These are phyloP conservation scores for Aquilaria yunnanensis DNA, from an alignment of 345 rosid species.

Conservation along the genomic window DNA sequence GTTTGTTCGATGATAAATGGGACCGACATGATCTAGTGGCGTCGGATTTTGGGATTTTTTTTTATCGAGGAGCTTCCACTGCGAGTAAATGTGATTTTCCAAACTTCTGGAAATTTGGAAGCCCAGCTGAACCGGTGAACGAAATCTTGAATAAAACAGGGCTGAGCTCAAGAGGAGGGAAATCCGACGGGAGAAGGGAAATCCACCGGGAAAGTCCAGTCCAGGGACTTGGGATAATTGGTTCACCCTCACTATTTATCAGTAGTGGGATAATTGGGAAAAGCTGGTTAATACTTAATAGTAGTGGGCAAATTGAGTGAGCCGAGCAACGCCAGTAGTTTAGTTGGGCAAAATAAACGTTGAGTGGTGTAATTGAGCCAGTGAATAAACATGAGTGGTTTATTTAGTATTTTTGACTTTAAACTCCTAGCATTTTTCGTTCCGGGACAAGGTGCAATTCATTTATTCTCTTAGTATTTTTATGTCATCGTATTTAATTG, in stretches of 20 bases:
- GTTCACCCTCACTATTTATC: background rate
- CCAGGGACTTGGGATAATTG: constrained; percentile 30
- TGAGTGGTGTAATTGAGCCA: no score
- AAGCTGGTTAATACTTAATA: no score
- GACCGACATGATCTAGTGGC: constrained; percentile 4
- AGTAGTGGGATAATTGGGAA: no score
- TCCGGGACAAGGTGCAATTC: no score
- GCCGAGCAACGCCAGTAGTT: no score
- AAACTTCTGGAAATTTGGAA: constrained; percentile 37
- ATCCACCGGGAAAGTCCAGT: constrained; percentile 45
- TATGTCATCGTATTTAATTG: no score
- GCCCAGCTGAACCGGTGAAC: constrained; percentile 36
- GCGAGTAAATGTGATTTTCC: constrained; percentile 56
- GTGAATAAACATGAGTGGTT: no score
- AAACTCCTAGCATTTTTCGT: no score
- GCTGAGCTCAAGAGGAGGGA: constrained; percentile 48
- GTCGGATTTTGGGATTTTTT: constrained; percentile 23
- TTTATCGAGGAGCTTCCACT: constrained; percentile 37
- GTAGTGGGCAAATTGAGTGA: no score
- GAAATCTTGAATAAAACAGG: constrained; percentile 61
- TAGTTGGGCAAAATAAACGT: no score
- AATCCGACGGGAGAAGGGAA: constrained; percentile 35
- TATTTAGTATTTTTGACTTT: no score
- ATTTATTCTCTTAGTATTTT: no score
- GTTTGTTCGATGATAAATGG: constrained; percentile 15